A percentile compares a stretch with the other conserved stretches of the same genome.
Evolutionary conservation across 2,329 filamentous ascomycete species (phyloP).

Genomic region (Aspergillus tanneri): DNA sequence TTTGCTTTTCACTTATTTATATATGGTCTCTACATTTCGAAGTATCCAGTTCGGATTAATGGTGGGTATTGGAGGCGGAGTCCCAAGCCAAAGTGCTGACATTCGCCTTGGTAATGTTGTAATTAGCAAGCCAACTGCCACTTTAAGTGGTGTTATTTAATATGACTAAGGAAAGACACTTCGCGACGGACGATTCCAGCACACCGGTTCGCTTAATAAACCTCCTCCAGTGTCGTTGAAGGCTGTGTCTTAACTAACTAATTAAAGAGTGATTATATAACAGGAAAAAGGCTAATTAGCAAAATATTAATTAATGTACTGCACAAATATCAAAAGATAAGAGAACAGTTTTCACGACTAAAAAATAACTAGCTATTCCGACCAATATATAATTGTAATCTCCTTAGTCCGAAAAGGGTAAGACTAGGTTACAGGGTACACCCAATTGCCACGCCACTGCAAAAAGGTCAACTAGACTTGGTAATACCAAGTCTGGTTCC

Average conservation of each 20-base stretch:
- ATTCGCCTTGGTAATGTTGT: constrained; percentile 33
- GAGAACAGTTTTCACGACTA: constrained; percentile 10
- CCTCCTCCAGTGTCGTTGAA: constrained; percentile 16
- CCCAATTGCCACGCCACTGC: no score
- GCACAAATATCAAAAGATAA: not conserved
- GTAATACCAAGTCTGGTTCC: no score
- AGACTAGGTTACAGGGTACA: no score
- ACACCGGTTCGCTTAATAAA: constrained; percentile 20
- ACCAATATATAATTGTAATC: constrained; percentile 8
- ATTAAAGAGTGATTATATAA: not conserved
- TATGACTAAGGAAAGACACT: constrained; percentile 29
- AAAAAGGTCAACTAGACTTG: no score
- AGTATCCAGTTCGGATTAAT: constrained; percentile 25
- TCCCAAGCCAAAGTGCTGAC: constrained; percentile 23
- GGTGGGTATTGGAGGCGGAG: constrained; percentile 35
- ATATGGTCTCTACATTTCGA: constrained; percentile 28
- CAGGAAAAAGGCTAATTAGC: not conserved
- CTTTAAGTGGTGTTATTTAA: constrained; percentile 28
- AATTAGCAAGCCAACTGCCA: constrained; percentile 22
- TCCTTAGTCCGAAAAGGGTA: no score
- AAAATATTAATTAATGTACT: not conserved
- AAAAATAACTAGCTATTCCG: constrained; percentile 14
- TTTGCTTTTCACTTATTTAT: no score
- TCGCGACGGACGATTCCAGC: constrained; percentile 18
- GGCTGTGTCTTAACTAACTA: constrained; percentile 15